Percentiles rank a stretch among this genome's conserved stretches.
These are phyloP conservation scores for Candida patagonica DNA, from an alignment of 805 yeast species.

Conservation along the genomic window DNA sequence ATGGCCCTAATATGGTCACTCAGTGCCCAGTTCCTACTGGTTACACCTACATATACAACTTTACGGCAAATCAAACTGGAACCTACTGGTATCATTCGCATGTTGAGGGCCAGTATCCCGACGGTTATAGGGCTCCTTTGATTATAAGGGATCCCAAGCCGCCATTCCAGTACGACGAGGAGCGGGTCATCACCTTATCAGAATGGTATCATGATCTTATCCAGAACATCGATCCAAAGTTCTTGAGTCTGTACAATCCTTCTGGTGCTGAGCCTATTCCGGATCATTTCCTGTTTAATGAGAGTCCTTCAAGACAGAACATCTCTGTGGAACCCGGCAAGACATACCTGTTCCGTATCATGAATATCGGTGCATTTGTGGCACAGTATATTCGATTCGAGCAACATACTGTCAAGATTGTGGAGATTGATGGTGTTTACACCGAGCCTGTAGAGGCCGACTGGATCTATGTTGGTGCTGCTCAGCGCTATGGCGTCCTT, in stretches of 20 bases:
- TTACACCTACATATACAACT: constrained; percentile 57
- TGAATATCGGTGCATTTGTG: constrained; percentile 85
- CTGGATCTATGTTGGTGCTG: constrained; percentile 72
- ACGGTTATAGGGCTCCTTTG: constrained; percentile 56
- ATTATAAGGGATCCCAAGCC: constrained; percentile 62
- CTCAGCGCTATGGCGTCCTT: constrained; percentile 83
- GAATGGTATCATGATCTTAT: constrained; percentile 83
- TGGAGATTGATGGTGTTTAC: constrained; percentile 87
- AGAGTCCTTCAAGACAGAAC: constrained; percentile 43
- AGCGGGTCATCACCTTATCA: constrained; percentile 52
- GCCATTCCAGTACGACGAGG: constrained; percentile 76
- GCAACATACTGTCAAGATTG: constrained; percentile 76
- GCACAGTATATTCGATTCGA: constrained; percentile 86
- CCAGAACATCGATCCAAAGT: constrained; percentile 39
- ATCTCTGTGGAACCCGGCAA: constrained; percentile 68
- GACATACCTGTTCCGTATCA: constrained; percentile 71
- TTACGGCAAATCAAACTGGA: constrained; percentile 82
- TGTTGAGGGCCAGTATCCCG: constrained; percentile 81
- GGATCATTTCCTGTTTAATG: constrained; percentile 67
- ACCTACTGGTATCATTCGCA: constrained; percentile 98
- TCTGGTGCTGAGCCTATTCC: constrained; percentile 99
- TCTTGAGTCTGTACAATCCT: constrained; percentile 73
- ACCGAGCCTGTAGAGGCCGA: constrained; percentile 67
- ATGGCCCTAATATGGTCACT: constrained; percentile 80
- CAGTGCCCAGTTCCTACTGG: constrained; percentile 92